Evolutionary conservation across 2,329 filamentous ascomycete species (phyloP).

Genomic region (Scolecobasidium constrictum): DNA sequence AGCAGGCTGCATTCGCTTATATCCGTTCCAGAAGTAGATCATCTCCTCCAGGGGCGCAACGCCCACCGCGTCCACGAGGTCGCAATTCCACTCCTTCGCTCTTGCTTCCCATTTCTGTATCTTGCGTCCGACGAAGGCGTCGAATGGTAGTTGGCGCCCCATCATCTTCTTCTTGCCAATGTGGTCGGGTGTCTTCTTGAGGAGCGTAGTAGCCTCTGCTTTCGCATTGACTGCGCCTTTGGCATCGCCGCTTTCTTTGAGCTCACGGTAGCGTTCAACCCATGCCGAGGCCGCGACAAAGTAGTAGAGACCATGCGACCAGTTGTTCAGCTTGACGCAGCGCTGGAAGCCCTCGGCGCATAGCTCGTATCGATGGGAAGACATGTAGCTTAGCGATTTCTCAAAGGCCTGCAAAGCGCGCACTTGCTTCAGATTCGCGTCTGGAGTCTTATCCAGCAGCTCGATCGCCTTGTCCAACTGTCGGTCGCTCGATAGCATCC

Average conservation of each 20-base stretch:
- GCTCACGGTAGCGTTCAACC: constrained; percentile 67
- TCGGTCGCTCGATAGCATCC: constrained; percentile 58
- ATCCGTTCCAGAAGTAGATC: constrained; percentile 87
- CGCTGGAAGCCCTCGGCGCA: constrained; percentile 65
- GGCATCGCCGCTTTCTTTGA: constrained; percentile 32
- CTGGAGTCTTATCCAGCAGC: constrained; percentile 47
- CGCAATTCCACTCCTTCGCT: constrained; percentile 53
- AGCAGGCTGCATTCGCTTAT: constrained; percentile 60
- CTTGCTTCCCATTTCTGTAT: constrained; percentile 79
- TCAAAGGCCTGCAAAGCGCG: constrained; percentile 80
- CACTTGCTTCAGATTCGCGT: constrained; percentile 77
- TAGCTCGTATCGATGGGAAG: constrained; percentile 62
- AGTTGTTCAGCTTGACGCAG: constrained; percentile 74
- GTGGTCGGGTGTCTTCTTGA: constrained; percentile 60
- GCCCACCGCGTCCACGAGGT: constrained; percentile 70
- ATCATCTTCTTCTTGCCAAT: constrained; percentile 84
- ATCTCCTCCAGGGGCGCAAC: constrained; percentile 79
- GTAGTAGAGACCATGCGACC: constrained; percentile 83
- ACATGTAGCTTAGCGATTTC: constrained; percentile 66
- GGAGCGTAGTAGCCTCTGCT: constrained; percentile 50
- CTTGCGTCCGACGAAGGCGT: constrained; percentile 75
- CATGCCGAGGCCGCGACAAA: constrained; percentile 74
- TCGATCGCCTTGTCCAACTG: constrained; percentile 57
- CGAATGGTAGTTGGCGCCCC: constrained; percentile 80
- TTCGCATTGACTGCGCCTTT: constrained; percentile 35